phyloP scores from a whole-genome alignment of 805 yeast species.

The Metschnikowia kunwiensis region DNA sequence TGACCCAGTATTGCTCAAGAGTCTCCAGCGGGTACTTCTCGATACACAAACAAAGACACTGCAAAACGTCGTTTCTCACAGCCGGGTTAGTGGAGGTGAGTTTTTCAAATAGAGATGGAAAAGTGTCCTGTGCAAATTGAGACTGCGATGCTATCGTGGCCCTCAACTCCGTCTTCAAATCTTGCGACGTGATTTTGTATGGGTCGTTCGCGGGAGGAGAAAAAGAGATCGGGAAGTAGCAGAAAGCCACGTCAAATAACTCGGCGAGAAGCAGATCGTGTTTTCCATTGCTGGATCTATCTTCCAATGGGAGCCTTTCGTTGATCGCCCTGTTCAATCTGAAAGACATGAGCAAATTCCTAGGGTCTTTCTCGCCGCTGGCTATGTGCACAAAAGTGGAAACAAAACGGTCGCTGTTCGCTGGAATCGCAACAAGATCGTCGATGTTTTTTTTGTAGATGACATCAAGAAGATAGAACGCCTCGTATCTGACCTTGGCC shows the following conservation, averaged over 20 bases:
- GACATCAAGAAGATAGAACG: constrained; percentile 49
- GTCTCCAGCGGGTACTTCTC: constrained; percentile 47
- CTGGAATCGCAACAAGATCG: constrained; percentile 16
- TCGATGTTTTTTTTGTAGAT: constrained; percentile 30
- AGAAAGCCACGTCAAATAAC: constrained; percentile 82
- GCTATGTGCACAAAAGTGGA: constrained; percentile 64
- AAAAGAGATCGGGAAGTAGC: constrained; percentile 96
- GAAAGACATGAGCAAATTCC: constrained; percentile 74
- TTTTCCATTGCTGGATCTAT: constrained; percentile 23
- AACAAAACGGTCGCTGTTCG: constrained; percentile 43
- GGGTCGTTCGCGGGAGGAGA: constrained; percentile 90
- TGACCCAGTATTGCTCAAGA: constrained; percentile 60
- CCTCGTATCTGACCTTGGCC: constrained; percentile 59
- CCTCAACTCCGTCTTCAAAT: constrained; percentile 63
- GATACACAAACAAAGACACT: constrained; percentile 58
- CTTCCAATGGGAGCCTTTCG: constrained; percentile 30
- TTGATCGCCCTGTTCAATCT: constrained; percentile 50
- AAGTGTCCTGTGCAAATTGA: constrained; percentile 64
- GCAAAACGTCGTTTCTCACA: constrained; percentile 72
- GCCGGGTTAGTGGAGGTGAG: constrained; percentile 69
- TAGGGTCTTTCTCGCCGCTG: constrained; percentile 91
- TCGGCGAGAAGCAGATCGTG: constrained; percentile 52
- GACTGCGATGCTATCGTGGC: constrained; percentile 59
- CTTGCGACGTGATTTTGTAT: constrained; percentile 71
- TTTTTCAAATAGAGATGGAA: constrained; percentile 77